Base-by-base conservation (phyloP, 2,329 filamentous ascomycete genomes). In the Penicillium oxalicum region DNA sequence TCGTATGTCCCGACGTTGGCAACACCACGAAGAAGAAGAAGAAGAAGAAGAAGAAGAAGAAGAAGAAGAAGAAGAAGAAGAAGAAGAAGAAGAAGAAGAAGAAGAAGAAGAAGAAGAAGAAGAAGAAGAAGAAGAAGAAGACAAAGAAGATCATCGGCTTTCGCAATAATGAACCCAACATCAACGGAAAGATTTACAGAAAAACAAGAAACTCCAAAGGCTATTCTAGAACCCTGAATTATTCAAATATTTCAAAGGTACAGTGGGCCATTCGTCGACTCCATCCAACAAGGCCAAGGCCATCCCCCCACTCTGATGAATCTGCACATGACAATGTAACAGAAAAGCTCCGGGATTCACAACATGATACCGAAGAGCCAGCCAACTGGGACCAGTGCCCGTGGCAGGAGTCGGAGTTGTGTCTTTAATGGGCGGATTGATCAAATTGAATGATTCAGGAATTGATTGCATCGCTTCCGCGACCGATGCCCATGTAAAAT, bases 371-470 rank as follows among this genome's bases (percentile, higher is more conserved):
- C 75, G 51, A 4, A 77, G 53, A 0, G 65, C 73, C 29, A 74
- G 50, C 75, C 75, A 78, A 5, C 59, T 57, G 48, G 63, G 60
- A 0, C 53, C 64, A 9, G 53, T 58, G 6, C 50, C 44, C 2
- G 72, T 62, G 4, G 59, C 46, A 1, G 61, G 64, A 1, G 73
- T 77, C 11, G 66, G 58, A 47, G 72, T 75, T 0, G 69, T 72
- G 58, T 85, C 82, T 13, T 79, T 66, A 8, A 72, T 70, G 1
- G 77, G 77, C 0, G 82, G 81, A 40, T 77, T 74, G 0, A 72
- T 69, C 4, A 84, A 65, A 61, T 85, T 84, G 66, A 85, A 84
- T 7, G 63, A 68, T 3, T 70, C 63, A 0, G 80, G 79, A 0
- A 70, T 65, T 4, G 68, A 71, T 12, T 65, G 60, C 2, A 72